Base-by-base conservation (phyloP, 148 eudicot species). In the Rhododendron simsii region DNA sequence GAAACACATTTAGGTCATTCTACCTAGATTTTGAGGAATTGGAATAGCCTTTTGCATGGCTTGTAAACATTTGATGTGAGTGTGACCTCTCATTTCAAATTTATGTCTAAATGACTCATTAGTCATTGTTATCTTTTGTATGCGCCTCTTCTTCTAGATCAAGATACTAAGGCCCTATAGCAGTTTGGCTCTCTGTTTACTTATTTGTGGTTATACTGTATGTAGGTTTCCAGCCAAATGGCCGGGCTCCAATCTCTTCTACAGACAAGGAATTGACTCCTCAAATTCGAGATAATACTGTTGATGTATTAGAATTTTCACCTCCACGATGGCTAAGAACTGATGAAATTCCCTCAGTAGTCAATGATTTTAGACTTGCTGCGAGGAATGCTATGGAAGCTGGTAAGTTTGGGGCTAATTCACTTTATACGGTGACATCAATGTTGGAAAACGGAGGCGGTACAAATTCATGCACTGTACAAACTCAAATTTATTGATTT, bases 371-470 rank as follows among this genome's bases (percentile, higher is more conserved):
- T 45, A 45, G 81, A 44, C 53, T 45, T 10, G 81, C 81, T 45
- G 81, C 81, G 5, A 78, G 47, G 81, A 78, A 78, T 78, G 81
- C 81, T 41, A 78, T 78, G 7, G 81, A 78, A 78, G 81, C 81
- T 44, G 55, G 81, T 78, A 78, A n/a, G 55, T 45, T 45, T 78
- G 53, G 30, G 35, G 75, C 14, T 67, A 67, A 67, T 26, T 67
- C 35, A 26, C 74, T n/a, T 26, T 67, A 9, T 26, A 26, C 35
- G 0, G 5, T 67, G 33, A 11, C 33, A 0, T 20, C 21, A 15
- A 35, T 33, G 35, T 33, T 33, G 35, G 35, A 33, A 33, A 33
- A 1, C 35, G 35, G 35, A 33, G 2, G 35, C 35, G 2, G 2
- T 1, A 33, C 35, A 33, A 33, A 33, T 33, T 33, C 35, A 33